Base-by-base conservation (phyloP, 805 yeast genomes). In the Saccharomyces paradoxus region DNA sequence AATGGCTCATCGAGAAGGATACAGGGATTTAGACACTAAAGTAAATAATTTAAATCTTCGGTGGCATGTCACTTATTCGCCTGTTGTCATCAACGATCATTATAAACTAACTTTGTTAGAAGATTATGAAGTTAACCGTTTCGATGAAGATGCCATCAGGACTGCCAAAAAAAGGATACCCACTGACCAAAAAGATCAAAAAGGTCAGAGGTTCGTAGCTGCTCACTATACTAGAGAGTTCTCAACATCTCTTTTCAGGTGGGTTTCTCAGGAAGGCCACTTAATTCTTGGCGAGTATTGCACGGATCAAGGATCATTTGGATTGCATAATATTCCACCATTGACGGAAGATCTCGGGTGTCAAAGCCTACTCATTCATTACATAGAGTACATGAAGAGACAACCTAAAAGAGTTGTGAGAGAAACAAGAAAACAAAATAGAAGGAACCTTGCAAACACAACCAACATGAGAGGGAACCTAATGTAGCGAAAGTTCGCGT, bases 361-460 rank as follows among this genome's bases (percentile, higher is more conserved):
- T 46, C 58, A 60, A 48, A 54, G 57, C 3, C 46, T 55, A 21
- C 41, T 59, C 4, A 52, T 61, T 17, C 61, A 58, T 31, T 53
- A 50, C 44, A n/a, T 56, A 17, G 61, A 56, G 12, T 37, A 37
- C 24, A 37, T 37, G 44, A 37, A 37, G 10, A 17, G 44, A 17
- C 8, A 37, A 37, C 13, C 13, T 37, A 17, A 17, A 17, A n/a
- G 12, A 17, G 5, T 8, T 17, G 22, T 13, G 17, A 17, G 13
- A 37, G 44, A 8, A 17, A 2, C 10, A 37, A 37, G 44, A 12
- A 21, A 13, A 21, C 44, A 37, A 4, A 37, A 37, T 6, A 7
- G 24, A 37, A 37, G 4, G 24, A 37, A 17, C 12, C 13, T 21
- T 37, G 44, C 24, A 9, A n/a, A 6, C 22, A 1, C 13, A 4